phyloP scores from a whole-genome alignment of 2,329 filamentous ascomycete genomes.

The Aspergillus felis region DNA sequence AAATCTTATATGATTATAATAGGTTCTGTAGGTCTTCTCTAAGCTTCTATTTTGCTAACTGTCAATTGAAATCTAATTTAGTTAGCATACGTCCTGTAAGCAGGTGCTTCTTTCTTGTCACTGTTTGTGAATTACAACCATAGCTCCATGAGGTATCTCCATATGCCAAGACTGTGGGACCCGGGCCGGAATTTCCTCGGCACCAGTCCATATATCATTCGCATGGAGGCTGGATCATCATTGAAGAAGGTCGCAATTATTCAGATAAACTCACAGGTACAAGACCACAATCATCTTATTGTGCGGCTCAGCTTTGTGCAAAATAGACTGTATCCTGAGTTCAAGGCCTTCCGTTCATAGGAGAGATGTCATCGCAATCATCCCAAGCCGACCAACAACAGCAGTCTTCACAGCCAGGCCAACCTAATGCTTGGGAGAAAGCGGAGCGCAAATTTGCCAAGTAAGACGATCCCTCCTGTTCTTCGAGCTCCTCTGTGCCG shows the following conservation, averaged over 20 bases:
- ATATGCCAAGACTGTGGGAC: background rate
- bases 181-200: background rate
- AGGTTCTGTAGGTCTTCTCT: too few relatives aligned
- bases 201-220: background rate
- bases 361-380: constrained; percentile 14
- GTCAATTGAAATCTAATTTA: too few relatives aligned
- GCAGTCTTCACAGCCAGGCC: constrained; percentile 33
- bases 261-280: background rate
- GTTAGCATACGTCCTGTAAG: too few relatives aligned
- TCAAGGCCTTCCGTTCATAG: background rate
- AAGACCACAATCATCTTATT: background rate
- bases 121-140: too few relatives aligned
- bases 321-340: background rate
- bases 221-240: background rate
- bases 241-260: background rate
- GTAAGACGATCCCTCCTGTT: constrained; percentile 40
- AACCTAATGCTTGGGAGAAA: constrained; percentile 54
- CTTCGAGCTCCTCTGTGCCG: background rate
- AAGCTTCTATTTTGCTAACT: too few relatives aligned
- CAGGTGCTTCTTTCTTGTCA: too few relatives aligned
- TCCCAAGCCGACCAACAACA: constrained; percentile 6
- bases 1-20: too few relatives aligned
- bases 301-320: background rate
- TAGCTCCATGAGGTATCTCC: background rate
- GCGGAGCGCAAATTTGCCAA: constrained; percentile 60